Percentiles rank a stretch among this genome's conserved stretches.
Evolutionary conservation across 1,284 basidiomycete genomes (phyloP).

Genomic region (Sanghuangporus baumii): DNA sequence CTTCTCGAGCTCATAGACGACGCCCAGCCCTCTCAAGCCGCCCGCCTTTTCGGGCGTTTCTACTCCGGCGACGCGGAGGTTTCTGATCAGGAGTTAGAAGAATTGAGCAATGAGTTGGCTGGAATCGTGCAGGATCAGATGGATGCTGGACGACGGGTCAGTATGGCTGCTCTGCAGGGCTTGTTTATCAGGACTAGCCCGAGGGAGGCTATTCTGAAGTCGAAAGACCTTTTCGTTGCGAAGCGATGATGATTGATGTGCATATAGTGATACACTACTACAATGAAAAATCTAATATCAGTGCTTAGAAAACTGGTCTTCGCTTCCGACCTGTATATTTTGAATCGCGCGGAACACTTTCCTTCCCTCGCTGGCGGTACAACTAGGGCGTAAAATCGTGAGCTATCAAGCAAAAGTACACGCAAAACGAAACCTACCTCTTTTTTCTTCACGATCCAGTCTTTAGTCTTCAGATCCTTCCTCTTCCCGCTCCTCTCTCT

Average conservation of each 20-base stretch:
- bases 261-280: slow-evolving; percentile 5
- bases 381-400: slow-evolving; percentile 37
- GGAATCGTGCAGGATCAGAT: slow-evolving; percentile 48
- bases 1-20: slow-evolving; percentile 83
- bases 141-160: slow-evolving; percentile 55
- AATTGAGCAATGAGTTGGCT: slow-evolving; percentile 46
- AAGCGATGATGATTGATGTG: neutral
- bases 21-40: slow-evolving; percentile 79
- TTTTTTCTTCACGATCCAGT: slow-evolving; percentile 85
- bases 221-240: slow-evolving; percentile 46
- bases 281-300: neutral
- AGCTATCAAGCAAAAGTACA: neutral
- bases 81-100: slow-evolving; percentile 37
- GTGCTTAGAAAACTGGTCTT: slow-evolving; percentile 53
- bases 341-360: slow-evolving; percentile 72
- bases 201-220: slow-evolving; percentile 52
- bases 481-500: slow-evolving; percentile 56
- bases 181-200: slow-evolving; percentile 80
- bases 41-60: slow-evolving; percentile 79
- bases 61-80: slow-evolving; percentile 49
- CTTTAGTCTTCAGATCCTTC: slow-evolving; percentile 60
- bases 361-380: slow-evolving; percentile 77
- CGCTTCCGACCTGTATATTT: slow-evolving; percentile 79
- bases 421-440: slow-evolving; percentile 41
- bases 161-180: slow-evolving; percentile 93